Evolutionary conservation across 1,284 basidiomycete species (phyloP).

Genomic region (Ceratobasidium sp.): DNA sequence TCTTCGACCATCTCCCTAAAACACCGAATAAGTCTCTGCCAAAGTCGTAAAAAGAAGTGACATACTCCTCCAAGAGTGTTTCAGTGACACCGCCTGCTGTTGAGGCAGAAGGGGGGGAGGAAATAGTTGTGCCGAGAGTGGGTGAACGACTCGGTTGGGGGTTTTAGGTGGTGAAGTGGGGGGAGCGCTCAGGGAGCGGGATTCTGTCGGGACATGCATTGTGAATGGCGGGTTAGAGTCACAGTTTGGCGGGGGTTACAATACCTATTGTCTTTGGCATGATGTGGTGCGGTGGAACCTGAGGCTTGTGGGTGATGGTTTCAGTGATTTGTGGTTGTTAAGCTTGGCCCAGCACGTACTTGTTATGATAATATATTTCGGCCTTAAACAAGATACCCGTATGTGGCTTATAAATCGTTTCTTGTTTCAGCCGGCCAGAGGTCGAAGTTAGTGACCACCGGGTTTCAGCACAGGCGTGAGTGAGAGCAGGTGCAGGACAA

Average conservation of each 20-base stretch:
- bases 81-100: conserved; percentile 20
- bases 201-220: background rate
- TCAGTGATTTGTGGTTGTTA: conserved; percentile 39
- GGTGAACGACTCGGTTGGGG: conserved; percentile 14
- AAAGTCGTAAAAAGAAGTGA: background rate
- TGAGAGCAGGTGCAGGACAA: too few relatives aligned
- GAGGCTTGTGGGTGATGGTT: conserved; percentile 27
- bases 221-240: too few relatives aligned
- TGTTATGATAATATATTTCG: background rate
- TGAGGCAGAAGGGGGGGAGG: background rate
- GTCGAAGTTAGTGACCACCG: background rate
- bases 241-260: too few relatives aligned
- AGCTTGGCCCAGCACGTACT: conserved; percentile 18
- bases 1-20: conserved; percentile 30
- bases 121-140: conserved; percentile 27
- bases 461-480: background rate
- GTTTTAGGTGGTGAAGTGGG: conserved; percentile 24
- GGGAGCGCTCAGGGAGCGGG: conserved; percentile 38
- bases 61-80: conserved; percentile 35
- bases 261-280: conserved; percentile 38
- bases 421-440: too few relatives aligned
- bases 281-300: background rate
- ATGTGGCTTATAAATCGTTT: too few relatives aligned
- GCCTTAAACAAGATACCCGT: background rate
- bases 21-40: background rate